Evolutionary conservation across 2,329 filamentous ascomycete genomes (phyloP), one percentile per base, ranked within the genome.

Genomic region (Colletotrichum salicis): DNA sequence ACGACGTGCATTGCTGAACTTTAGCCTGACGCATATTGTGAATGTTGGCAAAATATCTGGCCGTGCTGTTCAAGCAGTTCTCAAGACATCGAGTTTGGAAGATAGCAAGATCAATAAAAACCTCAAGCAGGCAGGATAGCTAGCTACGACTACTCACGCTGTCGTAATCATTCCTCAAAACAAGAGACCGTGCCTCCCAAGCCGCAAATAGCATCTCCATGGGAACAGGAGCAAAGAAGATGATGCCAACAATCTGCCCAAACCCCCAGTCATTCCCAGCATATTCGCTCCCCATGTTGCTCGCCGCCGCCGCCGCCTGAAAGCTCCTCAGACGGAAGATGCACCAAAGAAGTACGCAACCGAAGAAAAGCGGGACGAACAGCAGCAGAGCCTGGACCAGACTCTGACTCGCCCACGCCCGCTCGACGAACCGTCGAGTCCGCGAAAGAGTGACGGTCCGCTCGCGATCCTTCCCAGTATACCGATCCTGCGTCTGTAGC

Each of bases 221-320:
- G 3, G 56, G n/a, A 4, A 78, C 72, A 4, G 74, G 76, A 1
- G 64, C 55, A 72, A 79, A 77, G 13, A 76, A 48, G 29, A 77
- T 54, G 15, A 78, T 64, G 12, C 73, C 77, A 11, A 79, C 67
- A 15, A 79, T 73, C 15, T 77, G 75, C 0, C 76, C 76, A 51
- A 76, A 77, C 0, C 70, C 76, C 75, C 75, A 78, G 3, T 74
- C 66, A 10, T 71, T 48, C 13, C 58, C 59, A 10, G 31, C 24
- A 10, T 68, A 71, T 1, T 29, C 22, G 7, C 10, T 24, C 0
- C 12, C 63, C n/a, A 63, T 22, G 6, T 22, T 33, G 24, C 61
- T 31, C 19, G 48, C 5, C 10, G 58, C 27, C 10, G 58, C 27
- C 5, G 33, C 24, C 12, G 57, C 24, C 11, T 65, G 67, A 8